These are phyloP conservation scores for Phytophthora quininea DNA, from an alignment of 352 stramenopile species.

Conservation along the genomic window DNA sequence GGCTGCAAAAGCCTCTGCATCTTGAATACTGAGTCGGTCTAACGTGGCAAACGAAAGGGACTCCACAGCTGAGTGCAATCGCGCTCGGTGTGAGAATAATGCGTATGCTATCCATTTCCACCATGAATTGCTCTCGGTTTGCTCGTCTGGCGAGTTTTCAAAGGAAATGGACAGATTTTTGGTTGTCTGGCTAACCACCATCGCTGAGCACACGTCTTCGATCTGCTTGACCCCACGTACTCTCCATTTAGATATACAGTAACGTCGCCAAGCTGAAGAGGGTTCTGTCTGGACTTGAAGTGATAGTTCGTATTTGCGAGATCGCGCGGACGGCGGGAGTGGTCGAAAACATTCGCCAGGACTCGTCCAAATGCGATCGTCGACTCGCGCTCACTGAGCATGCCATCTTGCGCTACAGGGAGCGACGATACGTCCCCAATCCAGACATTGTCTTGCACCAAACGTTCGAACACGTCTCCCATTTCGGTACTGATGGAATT, in stretches of 20 bases:
- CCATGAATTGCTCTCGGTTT: neutral
- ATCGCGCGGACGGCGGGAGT: neutral
- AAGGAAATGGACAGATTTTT: constrained; percentile 18
- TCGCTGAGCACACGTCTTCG: constrained; percentile 18
- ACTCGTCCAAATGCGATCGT: constrained; percentile 7
- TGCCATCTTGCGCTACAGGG: neutral
- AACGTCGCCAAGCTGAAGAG: constrained; percentile 7
- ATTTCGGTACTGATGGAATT: neutral
- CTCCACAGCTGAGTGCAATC: neutral
- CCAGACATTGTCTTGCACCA: constrained; percentile 7
- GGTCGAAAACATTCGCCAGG: constrained; percentile 11
- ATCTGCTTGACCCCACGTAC: neutral
- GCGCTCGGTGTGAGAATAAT: neutral
- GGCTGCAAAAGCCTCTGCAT: neutral
- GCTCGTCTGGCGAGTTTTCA: neutral
- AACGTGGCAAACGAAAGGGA: neutral
- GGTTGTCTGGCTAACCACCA: constrained; percentile 16
- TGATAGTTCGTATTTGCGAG: neutral
- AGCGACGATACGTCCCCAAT: neutral
- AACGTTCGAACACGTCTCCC: neutral
- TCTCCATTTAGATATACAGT: constrained; percentile 1
- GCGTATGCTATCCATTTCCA: constrained; percentile 11
- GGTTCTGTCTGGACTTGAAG: neutral
- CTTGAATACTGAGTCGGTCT: neutral
- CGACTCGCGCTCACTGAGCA: neutral